Conservation (phyloP, 1,284 basidiomycete genomes). For the Cystobasidium slooffiae region DNA sequence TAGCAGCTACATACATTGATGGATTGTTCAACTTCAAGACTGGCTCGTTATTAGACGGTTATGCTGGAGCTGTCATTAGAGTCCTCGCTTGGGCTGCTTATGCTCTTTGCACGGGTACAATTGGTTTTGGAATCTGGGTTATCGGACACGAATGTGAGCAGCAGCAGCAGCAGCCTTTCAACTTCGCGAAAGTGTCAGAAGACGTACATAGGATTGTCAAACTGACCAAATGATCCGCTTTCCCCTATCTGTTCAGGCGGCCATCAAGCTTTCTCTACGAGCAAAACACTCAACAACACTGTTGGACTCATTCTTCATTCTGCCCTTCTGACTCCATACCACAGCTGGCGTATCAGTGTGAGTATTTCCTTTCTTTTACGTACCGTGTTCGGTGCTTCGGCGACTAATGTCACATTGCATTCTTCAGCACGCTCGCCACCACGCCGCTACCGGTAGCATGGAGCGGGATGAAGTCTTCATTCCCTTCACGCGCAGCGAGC, state of each 20-base stretch:
- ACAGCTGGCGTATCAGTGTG: slow-evolving; percentile 90
- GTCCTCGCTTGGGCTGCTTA: slow-evolving; percentile 81
- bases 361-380: slow-evolving; percentile 35
- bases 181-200: too few relatives aligned
- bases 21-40: slow-evolving; percentile 64
- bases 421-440: slow-evolving; percentile 81
- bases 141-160: slow-evolving; percentile 61
- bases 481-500: slow-evolving; percentile 79
- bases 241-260: slow-evolving; percentile 61
- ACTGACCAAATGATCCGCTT: neutral
- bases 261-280: slow-evolving; percentile 96
- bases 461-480: slow-evolving; percentile 97
- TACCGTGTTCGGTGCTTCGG: neutral
- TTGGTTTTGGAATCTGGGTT: slow-evolving; percentile 92
- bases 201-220: too few relatives aligned
- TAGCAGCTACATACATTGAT: slow-evolving; percentile 72
- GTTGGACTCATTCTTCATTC: slow-evolving; percentile 96
- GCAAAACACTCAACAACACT: slow-evolving; percentile 88
- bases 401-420: neutral
- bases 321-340: slow-evolving; percentile 90
- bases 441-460: slow-evolving; percentile 92
- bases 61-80: slow-evolving; percentile 62
- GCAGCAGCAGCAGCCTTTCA: too few relatives aligned
- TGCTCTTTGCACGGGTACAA: slow-evolving; percentile 77
- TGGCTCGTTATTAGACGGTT: slow-evolving; percentile 46